Base-by-base conservation (phyloP, 805 yeast species). In the Sugiyamaella lignohabitans region DNA sequence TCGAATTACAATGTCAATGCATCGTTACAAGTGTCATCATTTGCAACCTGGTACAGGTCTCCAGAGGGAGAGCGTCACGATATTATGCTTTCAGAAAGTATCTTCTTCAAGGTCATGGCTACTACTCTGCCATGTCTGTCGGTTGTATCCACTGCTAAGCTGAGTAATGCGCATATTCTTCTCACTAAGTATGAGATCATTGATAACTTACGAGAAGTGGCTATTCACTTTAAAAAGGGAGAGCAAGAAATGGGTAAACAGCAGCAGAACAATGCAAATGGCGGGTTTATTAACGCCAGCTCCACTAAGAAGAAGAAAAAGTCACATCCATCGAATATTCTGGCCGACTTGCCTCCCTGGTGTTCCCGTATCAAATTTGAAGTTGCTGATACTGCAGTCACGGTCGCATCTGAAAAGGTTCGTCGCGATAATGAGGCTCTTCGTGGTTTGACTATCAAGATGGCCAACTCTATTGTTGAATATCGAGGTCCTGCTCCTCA, bases 151-250 rank as follows among this genome's bases (percentile, higher is more conserved):
- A 40, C 44, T 11, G 64, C 57, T 4, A 29, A 41, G 17, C 50
- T 66, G 16, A 43, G 51, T 23, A 54, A 54, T 22, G 58, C 64
- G 22, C 55, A 58, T 22, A 49, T 65, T 27, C 43, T 53, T 4
- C 52, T 61, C 17, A 53, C 64, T 10, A 56, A 59, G 40, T 57
- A 56, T 24, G 70, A 66, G 44, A 57, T 67, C 14, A 58, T 66
- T 53, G 48, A 57, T 21, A 61, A 59, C 3, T 43, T 65, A 8
- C 58, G 66, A 16, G 58, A 58, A 17, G 48, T 56, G 2, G 40
- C 44, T 22, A 29, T 38, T 41, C 48, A 43, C 18, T 27, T 27
- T 27, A 49, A 21, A 36, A n/a, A n/a, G n/a, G 42, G 38, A 42
- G 37, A 34, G 16, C 42, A 36, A 16, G 36, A 14, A 6, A 24